Evolutionary conservation across 2,329 filamentous ascomycete species (phyloP).

Genomic region (Xenoacremonium recifei): DNA sequence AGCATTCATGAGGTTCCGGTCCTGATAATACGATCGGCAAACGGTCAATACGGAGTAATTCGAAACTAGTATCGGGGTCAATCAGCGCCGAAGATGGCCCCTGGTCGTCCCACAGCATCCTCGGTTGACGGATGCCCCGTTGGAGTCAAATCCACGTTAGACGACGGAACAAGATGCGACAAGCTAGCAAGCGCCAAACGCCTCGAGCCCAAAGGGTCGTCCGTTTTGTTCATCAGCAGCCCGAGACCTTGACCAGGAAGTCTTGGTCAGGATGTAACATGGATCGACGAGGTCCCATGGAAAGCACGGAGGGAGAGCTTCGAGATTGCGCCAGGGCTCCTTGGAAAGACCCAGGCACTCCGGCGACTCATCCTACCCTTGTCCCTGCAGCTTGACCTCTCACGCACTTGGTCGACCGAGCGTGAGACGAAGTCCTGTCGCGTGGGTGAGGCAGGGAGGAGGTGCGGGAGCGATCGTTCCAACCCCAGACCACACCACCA

Average conservation of each 20-base stretch:
- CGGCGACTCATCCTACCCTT: slow-evolving; percentile 4
- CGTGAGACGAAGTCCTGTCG: neutral
- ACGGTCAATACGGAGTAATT: neutral
- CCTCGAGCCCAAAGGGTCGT: neutral
- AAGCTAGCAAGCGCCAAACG: neutral
- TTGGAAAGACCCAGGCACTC: neutral
- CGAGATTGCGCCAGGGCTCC: neutral
- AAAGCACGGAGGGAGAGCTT: neutral
- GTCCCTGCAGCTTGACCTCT: slow-evolving; percentile 6
- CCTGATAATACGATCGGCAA: neutral
- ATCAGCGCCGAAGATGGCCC: neutral
- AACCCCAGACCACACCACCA: slow-evolving; percentile 27
- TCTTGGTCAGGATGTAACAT: neutral
- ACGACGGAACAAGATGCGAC: neutral
- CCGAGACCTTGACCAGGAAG: neutral
- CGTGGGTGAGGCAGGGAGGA: slow-evolving; percentile 3
- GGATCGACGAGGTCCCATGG: neutral
- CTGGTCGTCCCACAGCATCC: neutral
- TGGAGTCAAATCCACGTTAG: no score
- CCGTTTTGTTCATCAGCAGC: neutral
- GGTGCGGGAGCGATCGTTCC: slow-evolving; percentile 34
- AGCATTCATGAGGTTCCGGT: neutral
- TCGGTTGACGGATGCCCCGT: neutral
- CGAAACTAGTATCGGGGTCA: neutral
- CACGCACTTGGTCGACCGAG: neutral